Base-by-base conservation (phyloP, 208 protist species). In the Crithidia expoeki region DNA sequence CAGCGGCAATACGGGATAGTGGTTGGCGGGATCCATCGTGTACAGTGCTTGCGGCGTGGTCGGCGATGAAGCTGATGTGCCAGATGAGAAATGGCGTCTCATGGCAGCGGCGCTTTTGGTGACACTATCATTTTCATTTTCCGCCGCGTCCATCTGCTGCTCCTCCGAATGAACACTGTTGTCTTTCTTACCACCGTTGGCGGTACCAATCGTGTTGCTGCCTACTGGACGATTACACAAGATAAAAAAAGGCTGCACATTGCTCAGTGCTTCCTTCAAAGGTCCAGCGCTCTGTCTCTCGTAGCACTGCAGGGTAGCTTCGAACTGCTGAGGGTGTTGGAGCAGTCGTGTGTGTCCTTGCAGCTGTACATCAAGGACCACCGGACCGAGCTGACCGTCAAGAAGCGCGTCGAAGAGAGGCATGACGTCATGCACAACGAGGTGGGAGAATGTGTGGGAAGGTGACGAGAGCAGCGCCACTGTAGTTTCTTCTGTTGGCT, bases 311-410 rank as follows among this genome's bases (percentile, higher is more conserved):
- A 94, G 64, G 1, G 53, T 32, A 0, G 61, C 30, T 23, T 65
- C 79, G 62, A 94, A 94, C 12, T 42, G 69, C 17, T 74, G 63
- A 4, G 86, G 83, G 53, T 91, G 55, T 14, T 53, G 64, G 32
- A 85, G 51, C 17, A 91, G 80, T 23, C 78, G 65, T 0, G 66
- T 60, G 19, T 68, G 51, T 1, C 80, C 83, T 17, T 72, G 61
- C 16, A 94, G 53, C 40, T 86, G 75, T 49, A 94, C 79, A 72
- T 93, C 89, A 16, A 94, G 52, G 40, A 62, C 85, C 1, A 91
- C 83, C 12, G 80, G 81, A 4, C 89, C 89, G 21, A 92, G 76
- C 10, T 66, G 61, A 33, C 86, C 86, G 2, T 72, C 51, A 2
- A 92, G 72, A 12, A 94, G 73, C 4, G 69, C 40, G 0, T 79